Evolutionary conservation across 805 yeast genomes (phyloP), one percentile per base, ranked within the genome.

Genomic region (Candida chilensis): DNA sequence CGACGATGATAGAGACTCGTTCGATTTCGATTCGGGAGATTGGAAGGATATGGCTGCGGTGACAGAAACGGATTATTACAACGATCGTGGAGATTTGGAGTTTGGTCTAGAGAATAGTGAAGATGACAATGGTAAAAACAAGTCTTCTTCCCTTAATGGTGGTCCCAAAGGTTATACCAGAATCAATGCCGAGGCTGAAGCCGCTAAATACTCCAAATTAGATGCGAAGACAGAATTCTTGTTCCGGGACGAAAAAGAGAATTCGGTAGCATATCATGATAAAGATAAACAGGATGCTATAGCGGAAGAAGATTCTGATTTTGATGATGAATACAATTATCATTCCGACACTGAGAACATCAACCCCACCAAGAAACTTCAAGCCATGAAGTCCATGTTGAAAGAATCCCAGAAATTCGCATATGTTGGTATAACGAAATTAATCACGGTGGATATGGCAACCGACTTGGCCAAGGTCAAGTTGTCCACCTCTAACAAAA

Each of bases 11-110:
- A 54, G 50, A 20, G 21, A 20, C 15, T 30, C 29, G 7, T 32
- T 25, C 10, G 30, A 24, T 24, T 33, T 52, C 4, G 58, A 53
- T 14, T 55, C 66, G 20, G 70, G 63, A 10, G 78, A 67, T 17
- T 92, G 98, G 98, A 78, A 81, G 45, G 74, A 82, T 12, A 87
- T 92, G 85, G 80, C 82, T 26, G 77, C 90, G 0, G 78, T 85
- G 17, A 76, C 95, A 3, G 74, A 78, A 29, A 66, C 72, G 33
- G 85, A 85, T 37, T 69, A 85, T 25, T 90, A 85, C 48, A 84
- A 90, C 45, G 83, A 85, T 16, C 73, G 71, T 43, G 96, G 92
- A 4, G 74, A 76, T 34, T 54, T 77, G 16, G 69, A 77, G 29
- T 60, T 74, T 16, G 47, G 56, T 24, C 13, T 47, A 32, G 45